Percentiles rank a stretch among this genome's conserved stretches.
Conservation (phyloP, 306 rosid species). For the Hylodesmum podocarpum region DNA sequence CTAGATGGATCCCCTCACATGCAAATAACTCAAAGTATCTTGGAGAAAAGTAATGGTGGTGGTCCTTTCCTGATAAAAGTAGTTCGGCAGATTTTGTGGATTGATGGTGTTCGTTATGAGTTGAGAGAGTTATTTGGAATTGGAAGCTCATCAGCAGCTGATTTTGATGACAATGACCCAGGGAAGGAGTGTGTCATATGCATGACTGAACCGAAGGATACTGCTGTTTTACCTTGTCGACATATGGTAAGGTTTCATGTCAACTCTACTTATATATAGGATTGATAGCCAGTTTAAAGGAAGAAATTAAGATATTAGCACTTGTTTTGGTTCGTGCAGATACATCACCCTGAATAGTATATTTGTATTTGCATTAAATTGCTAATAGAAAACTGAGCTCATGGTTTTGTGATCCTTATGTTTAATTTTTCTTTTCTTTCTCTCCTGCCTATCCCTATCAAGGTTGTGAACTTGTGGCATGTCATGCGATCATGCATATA, state of each 20-base stretch:
- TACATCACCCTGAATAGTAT: conserved; percentile 13
- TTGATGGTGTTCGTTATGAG: conserved; percentile 78
- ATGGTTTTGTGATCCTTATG: not conserved
- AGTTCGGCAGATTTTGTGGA: conserved; percentile 73
- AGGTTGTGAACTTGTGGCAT: not conserved
- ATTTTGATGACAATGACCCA: conserved; percentile 60
- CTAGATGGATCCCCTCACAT: conserved; percentile 48
- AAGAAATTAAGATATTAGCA: conserved; percentile 8
- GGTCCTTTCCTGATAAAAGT: conserved; percentile 71
- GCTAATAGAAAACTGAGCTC: conserved; percentile 6
- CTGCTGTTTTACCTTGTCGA: conserved; percentile 83
- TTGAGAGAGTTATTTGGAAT: conserved; percentile 83
- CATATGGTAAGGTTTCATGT: conserved; percentile 72
- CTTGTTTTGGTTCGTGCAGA: not conserved
- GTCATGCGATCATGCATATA: not conserved
- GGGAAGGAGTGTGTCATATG: conserved; percentile 92
- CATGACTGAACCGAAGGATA: conserved; percentile 91
- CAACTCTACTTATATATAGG: not conserved
- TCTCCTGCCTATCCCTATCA: not conserved
- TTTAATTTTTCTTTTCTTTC: not conserved
- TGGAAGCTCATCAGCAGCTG: conserved; percentile 56
- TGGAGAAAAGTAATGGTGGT: conserved; percentile 55
- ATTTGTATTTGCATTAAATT: conserved; percentile 13
- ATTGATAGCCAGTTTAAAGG: not conserved
- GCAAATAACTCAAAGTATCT: conserved; percentile 84